Evolutionary conservation across 768 basidiomycete genomes (phyloP).

Genomic region (Phlebiopsis gigantea): DNA sequence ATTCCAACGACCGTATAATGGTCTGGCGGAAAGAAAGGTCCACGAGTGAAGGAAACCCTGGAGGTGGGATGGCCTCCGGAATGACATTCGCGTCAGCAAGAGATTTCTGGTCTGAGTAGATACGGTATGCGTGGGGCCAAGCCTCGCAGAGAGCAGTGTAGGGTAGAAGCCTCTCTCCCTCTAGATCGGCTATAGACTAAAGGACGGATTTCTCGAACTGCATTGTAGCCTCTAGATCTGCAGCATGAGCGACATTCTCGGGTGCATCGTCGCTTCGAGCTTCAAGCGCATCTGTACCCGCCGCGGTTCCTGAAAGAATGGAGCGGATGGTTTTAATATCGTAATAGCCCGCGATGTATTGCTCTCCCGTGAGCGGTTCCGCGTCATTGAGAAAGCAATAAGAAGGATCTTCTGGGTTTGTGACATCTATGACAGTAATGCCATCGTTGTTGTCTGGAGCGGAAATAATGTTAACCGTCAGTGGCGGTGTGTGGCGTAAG

Average conservation of each 20-base stretch:
- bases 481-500: background rate
- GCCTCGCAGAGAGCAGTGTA: too few species aligned
- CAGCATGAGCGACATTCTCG: background rate
- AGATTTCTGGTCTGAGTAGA: too few species aligned
- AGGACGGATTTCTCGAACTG: background rate
- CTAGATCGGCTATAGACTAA: background rate
- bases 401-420: conserved; percentile 21
- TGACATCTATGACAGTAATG: conserved; percentile 31
- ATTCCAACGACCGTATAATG: conserved; percentile 20
- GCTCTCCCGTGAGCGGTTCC: conserved; percentile 1
- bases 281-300: background rate
- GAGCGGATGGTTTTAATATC: background rate
- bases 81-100: too few species aligned
- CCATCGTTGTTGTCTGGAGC: conserved; percentile 31
- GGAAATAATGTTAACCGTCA: too few species aligned
- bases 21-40: conserved; percentile 26
- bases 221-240: background rate
- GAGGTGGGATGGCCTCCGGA: too few species aligned
- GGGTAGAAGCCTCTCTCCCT: too few species aligned
- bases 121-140: too few species aligned
- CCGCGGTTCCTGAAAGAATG: background rate
- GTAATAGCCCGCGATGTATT: conserved; percentile 9
- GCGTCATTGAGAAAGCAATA: conserved; percentile 22
- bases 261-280: background rate
- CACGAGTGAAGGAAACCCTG: conserved; percentile 25